Conservation (phyloP, 2,329 filamentous ascomycete species). For the Colletotrichum sp. region DNA sequence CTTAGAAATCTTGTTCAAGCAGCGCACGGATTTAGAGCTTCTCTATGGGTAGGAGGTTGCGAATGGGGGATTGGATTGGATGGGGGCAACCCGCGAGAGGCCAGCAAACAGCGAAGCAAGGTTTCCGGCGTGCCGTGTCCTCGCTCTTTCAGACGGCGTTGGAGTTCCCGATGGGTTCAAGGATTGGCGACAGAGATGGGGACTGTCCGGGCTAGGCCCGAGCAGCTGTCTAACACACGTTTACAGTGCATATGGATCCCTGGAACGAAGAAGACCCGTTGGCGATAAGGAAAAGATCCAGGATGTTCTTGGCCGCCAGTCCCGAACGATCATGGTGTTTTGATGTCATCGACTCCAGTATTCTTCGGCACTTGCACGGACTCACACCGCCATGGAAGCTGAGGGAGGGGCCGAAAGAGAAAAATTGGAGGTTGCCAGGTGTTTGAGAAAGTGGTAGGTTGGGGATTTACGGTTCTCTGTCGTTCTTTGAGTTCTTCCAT, state of each 20-base stretch:
- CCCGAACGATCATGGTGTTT: not conserved
- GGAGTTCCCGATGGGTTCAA: not conserved
- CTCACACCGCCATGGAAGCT: conserved; percentile 3
- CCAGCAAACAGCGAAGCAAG: not conserved
- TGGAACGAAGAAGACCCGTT: not conserved
- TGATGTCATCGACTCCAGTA: conserved; percentile 21
- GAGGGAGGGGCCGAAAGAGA: not conserved
- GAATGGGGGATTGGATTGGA: not conserved
- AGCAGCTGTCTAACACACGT: not conserved
- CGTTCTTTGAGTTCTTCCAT: not conserved
- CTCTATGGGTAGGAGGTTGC: not conserved
- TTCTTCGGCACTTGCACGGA: conserved; percentile 10
- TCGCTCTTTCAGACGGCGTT: conserved; percentile 2
- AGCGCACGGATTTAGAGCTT: not conserved
- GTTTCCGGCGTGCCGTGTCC: not conserved
- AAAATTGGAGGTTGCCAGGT: not conserved
- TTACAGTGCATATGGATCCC: not conserved
- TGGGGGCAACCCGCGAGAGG: not conserved
- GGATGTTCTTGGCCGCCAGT: not conserved
- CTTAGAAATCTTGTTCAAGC: conserved; percentile 9
- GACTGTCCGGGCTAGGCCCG: not conserved
- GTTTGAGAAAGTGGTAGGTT: not conserved
- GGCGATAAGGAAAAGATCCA: not conserved
- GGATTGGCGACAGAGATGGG: not conserved
- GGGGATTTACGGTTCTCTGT: not conserved